Base-by-base conservation (phyloP, 768 basidiomycete genomes). In the Rubroboletus satanas region DNA sequence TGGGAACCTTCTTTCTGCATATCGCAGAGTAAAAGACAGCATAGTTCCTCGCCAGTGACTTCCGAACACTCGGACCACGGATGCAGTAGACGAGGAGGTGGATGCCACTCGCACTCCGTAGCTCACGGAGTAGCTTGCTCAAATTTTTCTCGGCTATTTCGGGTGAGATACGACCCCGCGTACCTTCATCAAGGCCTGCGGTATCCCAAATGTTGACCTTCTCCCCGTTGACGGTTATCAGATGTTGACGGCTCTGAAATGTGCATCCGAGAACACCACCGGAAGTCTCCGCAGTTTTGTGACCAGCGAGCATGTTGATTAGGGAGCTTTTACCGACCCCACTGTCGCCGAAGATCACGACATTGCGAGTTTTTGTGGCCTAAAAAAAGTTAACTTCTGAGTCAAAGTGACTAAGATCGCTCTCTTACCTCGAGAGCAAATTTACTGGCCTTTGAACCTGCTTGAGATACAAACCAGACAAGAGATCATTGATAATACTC, bases 251-350 rank as follows among this genome's bases (percentile, higher is more conserved):
- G 47, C 57, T 68, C 23, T 66, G 44, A 33, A 77, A 72, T 1
- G 78, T 79, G 60, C 71, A 75, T 5, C 76, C 73, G 0, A 55
- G 52, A 7, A 62, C 70, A 9, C 65, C 58, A 38, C 59, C 66
- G 7, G 74, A 75, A 4, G 68, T 68, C 6, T 52, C 31, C 0
- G 76, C 77, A 1, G 51, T 55, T 11, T 68, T 55, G 5, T 44
- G 15, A 28, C 69, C 71, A 29, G 62, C 61, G 18, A 79, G 57
- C 72, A 79, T 69, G 61, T 78, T 79, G 45, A 79, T 62, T 2
- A 79, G 56, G 3, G 74, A 75, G 54, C 77, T 79, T 59, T 79
- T 79, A 12, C 73, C 72, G 3, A 71, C 57, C 15, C 77, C 77
- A 4, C 71, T 70, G 42, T 77, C 75, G 1, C 78, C 77, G 39